phyloP scores from a whole-genome alignment of 352 stramenopile genomes.

The Pythium insidiosum region DNA sequence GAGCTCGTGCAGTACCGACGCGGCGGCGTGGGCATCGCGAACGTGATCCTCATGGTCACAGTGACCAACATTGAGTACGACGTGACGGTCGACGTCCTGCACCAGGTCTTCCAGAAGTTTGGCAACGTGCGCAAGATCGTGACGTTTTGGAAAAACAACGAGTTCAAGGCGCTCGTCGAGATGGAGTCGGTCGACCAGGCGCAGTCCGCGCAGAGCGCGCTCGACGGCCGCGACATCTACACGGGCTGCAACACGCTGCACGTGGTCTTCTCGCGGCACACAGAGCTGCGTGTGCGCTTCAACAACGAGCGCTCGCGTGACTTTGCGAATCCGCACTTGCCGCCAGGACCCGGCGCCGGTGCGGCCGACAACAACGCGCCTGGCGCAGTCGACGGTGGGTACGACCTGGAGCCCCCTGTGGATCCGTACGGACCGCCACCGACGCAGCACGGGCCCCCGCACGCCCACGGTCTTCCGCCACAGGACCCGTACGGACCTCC shows the following conservation, averaged over 20 bases:
- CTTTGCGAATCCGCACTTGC: conserved; percentile 71
- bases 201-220: conserved; percentile 50
- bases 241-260: conserved; percentile 78
- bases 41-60: conserved; percentile 73
- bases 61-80: conserved; percentile 82
- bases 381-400: background rate
- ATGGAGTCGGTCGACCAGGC: conserved; percentile 73
- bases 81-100: conserved; percentile 69
- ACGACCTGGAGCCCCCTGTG: conserved; percentile 7
- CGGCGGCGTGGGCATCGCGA: conserved; percentile 29
- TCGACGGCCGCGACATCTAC: conserved; percentile 82
- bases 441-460: no score
- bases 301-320: conserved; percentile 71
- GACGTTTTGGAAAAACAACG: conserved; percentile 76
- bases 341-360: conserved; percentile 18
- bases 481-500: conserved; percentile 5
- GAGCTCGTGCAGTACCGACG: conserved; percentile 6
- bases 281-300: conserved; percentile 62
- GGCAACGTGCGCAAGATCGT: conserved; percentile 78
- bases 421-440: conserved; percentile 11
- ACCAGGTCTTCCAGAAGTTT: conserved; percentile 82
- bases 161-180: conserved; percentile 76
- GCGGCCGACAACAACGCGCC: no score
- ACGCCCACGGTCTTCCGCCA: no score
- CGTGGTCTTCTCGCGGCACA: conserved; percentile 69